Evolutionary conservation across 108 stramenopile genomes (phyloP), one percentile per base, ranked within the genome.

Genomic region (Fistulifera solaris): DNA sequence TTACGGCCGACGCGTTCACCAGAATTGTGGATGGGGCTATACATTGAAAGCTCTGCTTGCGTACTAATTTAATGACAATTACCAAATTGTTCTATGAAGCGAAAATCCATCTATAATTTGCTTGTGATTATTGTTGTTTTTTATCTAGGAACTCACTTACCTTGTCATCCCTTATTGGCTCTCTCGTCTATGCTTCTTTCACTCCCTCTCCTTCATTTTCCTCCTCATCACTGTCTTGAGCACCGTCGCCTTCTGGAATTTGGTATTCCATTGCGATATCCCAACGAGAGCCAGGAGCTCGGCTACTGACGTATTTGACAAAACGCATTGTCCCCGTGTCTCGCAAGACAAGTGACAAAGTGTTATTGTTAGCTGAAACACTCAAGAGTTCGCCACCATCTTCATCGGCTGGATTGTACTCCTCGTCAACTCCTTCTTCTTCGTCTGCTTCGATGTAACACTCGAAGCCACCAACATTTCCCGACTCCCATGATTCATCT

Each of bases 391-490:
- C 78, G 1, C 86, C 85, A 56, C 89, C 89, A 62, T 94, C 94
- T 23, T 97, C 94, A n/a, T 80, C 88, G 8, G 31, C 31, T 6
- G 31, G 3, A 49, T 86, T 80, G 69, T 94, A 87, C 48, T 85
- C 87, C 17, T 49, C 48, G 49, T 79, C 89, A 3, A 35, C 31
- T n/a, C 31, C 31, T 2, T 75, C 86, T 27, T 81, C 83, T 17
- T 91, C 93, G 51, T 94, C 96, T 0, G 93, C 96, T 46, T 85
- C 89, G 54, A 97, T 93, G 70, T 95, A 97, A 47, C 93, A 94
- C 46, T 96, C 94, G 66, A 95, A 97, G 26, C 94, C 96, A 27
- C 96, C 96, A 16, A 76, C 70, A 39, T 95, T 94, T 23, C 93
- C 96, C 41, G 81, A 89, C 56, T 89, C 85, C 90, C 91, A 92